Evolutionary conservation across 1,284 basidiomycete species (phyloP), one percentile per base, ranked within the genome.

Genomic region (Cystobasidiaceae sp.): DNA sequence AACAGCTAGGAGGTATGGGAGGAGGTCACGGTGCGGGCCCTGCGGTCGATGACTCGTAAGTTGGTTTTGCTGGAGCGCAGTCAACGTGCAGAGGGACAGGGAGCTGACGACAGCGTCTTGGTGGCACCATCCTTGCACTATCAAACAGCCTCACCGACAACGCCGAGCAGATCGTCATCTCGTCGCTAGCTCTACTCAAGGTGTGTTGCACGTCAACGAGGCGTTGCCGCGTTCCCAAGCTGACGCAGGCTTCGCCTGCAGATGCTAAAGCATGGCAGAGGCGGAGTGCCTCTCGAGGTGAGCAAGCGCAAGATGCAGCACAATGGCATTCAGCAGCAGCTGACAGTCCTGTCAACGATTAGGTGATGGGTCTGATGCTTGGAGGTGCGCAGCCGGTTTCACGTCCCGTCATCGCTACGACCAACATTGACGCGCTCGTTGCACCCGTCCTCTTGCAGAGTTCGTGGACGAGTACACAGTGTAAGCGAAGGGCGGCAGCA

Each of bases 191-290:
- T 19, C 81, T 97, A 15, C 81, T 97, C 61, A 97, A 97, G 85
- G 92, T 89, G 48, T 50, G 79, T 70, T 49, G n/a, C 2, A 7
- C 48, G 37, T 13, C n/a, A n/a, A n/a, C n/a, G n/a, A n/a, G n/a
- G n/a, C n/a, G n/a, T n/a, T n/a, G n/a, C n/a, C n/a, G n/a, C n/a
- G n/a, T n/a, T n/a, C n/a, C n/a, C n/a, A n/a, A n/a, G n/a, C n/a
- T n/a, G n/a, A 6, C 27, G 49, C 15, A 13, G 15, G 17, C n/a
- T n/a, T n/a, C n/a, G 3, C 39, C 3, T 33, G 28, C 71, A 97
- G 92, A 99, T 99, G 96, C 82, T 99, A 71, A 99, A 99, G 80
- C 96, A 99, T 76, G 96, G 96, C 19, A 86, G 96, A 60, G 94
- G 96, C 30, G 96, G 96, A 72, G 96, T 98, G 37, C 96, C 96